Conservation (phyloP, 2,329 filamentous ascomycete species). For the Stenocarpella maydis region DNA sequence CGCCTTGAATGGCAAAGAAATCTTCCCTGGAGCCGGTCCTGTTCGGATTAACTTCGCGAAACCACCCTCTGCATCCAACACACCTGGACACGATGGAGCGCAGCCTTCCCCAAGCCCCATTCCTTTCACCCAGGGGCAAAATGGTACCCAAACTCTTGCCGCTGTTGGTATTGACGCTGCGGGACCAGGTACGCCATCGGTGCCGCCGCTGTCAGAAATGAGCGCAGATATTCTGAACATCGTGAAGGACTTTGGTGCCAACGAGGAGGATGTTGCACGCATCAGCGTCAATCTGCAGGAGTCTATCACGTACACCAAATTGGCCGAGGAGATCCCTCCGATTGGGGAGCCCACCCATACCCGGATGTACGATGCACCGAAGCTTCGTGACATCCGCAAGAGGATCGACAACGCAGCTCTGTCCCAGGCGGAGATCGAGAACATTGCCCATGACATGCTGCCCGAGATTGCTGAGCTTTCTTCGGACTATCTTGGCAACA, state of each 20-base stretch:
- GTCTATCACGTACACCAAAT: constrained; percentile 77
- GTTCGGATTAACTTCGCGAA: constrained; percentile 98
- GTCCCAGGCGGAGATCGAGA: constrained; percentile 87
- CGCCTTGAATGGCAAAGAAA: constrained; percentile 93
- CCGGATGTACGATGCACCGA: constrained; percentile 90
- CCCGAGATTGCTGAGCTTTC: constrained; percentile 94
- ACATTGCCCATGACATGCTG: constrained; percentile 91
- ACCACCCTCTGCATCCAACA: constrained; percentile 87
- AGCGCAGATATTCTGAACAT: constrained; percentile 85
- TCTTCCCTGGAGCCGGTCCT: constrained; percentile 94
- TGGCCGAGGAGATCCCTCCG: constrained; percentile 85
- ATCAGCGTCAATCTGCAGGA: constrained; percentile 79
- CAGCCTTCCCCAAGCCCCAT: constrained; percentile 93
- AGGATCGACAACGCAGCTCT: constrained; percentile 95
- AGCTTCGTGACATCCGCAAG: constrained; percentile 94
- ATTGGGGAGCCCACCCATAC: constrained; percentile 89
- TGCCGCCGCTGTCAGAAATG: constrained; percentile 79
- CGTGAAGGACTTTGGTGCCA: constrained; percentile 86
- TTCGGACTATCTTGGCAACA: constrained; percentile 97
- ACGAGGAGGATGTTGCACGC: constrained; percentile 76
- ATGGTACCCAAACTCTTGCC: constrained; percentile 50
- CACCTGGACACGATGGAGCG: constrained; percentile 86
- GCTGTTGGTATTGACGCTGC: constrained; percentile 50
- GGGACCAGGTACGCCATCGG: constrained; percentile 63
- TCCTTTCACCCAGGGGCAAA: constrained; percentile 71